These are phyloP conservation scores for Mycena citricolor DNA, from an alignment of 1,284 basidiomycete species.

Conservation along the genomic window DNA sequence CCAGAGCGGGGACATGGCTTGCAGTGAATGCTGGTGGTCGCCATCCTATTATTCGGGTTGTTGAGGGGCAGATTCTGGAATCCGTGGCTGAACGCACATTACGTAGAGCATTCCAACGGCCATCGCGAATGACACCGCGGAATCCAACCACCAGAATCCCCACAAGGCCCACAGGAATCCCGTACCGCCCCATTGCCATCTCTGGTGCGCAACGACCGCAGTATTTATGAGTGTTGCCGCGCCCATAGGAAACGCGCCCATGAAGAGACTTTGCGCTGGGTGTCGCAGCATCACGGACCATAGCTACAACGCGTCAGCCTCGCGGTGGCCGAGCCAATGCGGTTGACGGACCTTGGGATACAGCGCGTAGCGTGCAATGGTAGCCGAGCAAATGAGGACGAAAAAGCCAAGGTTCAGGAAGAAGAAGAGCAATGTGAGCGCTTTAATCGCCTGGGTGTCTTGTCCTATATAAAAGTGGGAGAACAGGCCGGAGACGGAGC, in stretches of 20 bases:
- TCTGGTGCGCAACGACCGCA: conserved; percentile 43
- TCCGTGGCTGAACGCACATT: conserved; percentile 45
- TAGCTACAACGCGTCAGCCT: conserved; percentile 57
- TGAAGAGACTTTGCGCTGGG: conserved; percentile 65
- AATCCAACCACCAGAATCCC: conserved; percentile 75
- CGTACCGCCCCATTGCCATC: conserved; percentile 46
- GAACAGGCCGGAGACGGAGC: conserved; percentile 53
- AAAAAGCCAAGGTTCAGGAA: conserved; percentile 69
- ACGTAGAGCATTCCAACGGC: conserved; percentile 66
- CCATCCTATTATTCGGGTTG: conserved; percentile 47
- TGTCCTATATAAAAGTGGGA: conserved; percentile 53
- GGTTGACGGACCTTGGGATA: conserved; percentile 15
- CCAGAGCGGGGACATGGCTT: conserved; percentile 61
- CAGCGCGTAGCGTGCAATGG: conserved; percentile 16
- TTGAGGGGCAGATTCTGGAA: conserved; percentile 1
- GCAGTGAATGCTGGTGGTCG: conserved; percentile 57
- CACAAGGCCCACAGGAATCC: conserved; percentile 62
- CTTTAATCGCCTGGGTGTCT: conserved; percentile 39
- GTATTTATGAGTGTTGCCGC: conserved; percentile 63
- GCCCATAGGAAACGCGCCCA: conserved; percentile 73
- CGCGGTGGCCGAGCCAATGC: conserved; percentile 43
- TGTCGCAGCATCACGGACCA: conserved; percentile 60
- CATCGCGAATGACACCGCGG: conserved; percentile 55
- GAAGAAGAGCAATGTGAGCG: conserved; percentile 56
- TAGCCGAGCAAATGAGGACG: conserved; percentile 45